phyloP scores from a whole-genome alignment of 352 stramenopile species.

The Globisporangium carolinianum region DNA sequence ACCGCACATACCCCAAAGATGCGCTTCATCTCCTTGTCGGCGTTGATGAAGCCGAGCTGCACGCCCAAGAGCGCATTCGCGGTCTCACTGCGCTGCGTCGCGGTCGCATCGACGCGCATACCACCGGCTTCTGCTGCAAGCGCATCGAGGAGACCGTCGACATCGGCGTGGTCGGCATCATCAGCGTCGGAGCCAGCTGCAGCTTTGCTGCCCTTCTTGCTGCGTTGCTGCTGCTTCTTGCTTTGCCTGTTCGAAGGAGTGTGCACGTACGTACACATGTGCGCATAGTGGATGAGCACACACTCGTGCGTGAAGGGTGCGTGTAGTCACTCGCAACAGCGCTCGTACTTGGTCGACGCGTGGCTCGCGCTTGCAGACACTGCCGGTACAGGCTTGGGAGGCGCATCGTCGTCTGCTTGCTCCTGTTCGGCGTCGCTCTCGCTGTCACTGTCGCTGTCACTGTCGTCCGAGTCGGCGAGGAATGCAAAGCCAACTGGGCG shows the following conservation, averaged over 20 bases:
- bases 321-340: neutral
- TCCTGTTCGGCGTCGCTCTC: conserved; percentile 14
- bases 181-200: conserved; percentile 13
- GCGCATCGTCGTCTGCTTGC: conserved; percentile 10
- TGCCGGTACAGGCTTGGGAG: conserved; percentile 6
- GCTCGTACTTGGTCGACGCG: conserved; percentile 11
- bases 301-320: neutral
- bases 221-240: conserved; percentile 26
- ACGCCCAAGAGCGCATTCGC: conserved; percentile 64
- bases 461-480: conserved; percentile 59
- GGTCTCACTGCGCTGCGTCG: conserved; percentile 19
- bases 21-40: conserved; percentile 86
- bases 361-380: neutral
- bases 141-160: conserved; percentile 66
- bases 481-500: conserved; percentile 62
- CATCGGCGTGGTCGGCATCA: conserved; percentile 28
- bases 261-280: neutral
- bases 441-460: conserved; percentile 21
- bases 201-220: conserved; percentile 22
- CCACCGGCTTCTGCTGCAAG: conserved; percentile 38
- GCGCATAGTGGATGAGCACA: neutral
- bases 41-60: conserved; percentile 69
- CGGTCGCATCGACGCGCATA: conserved; percentile 26
- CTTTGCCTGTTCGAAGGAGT: conserved; percentile 2
- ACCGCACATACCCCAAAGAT: conserved; percentile 61